Percentiles rank a stretch among this genome's conserved stretches.
Evolutionary conservation across 768 basidiomycete species (phyloP).

Genomic region (Lactarius psammicola): DNA sequence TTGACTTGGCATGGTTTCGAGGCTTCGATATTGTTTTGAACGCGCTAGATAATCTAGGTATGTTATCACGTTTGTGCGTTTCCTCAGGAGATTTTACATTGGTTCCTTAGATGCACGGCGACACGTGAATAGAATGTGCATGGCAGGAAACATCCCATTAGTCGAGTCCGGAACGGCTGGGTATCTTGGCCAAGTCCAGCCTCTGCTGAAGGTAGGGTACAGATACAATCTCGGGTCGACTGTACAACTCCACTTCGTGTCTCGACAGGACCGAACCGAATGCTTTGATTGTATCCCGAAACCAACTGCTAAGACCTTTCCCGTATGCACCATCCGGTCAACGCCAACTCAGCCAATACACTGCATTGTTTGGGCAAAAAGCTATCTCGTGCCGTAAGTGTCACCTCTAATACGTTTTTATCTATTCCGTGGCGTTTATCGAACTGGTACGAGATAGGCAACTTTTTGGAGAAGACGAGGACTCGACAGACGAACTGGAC

Average conservation of each 20-base stretch:
- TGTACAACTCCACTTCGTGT: neutral
- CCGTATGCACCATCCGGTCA: constrained; percentile 96
- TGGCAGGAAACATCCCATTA: constrained; percentile 85
- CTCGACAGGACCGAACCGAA: constrained; percentile 73
- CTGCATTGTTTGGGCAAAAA: constrained; percentile 99
- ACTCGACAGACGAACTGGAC: constrained; percentile 78
- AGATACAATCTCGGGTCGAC: neutral
- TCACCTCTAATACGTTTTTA: neutral
- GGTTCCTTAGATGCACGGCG: constrained; percentile 73
- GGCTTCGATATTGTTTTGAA: constrained; percentile 92
- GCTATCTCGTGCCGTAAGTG: constrained; percentile 86
- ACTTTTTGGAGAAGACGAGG: constrained; percentile 91
- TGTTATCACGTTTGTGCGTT: constrained; percentile 30
- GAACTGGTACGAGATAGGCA: constrained; percentile 51
- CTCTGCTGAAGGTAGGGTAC: constrained; percentile 70
- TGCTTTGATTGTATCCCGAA: constrained; percentile 98
- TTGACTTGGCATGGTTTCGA: constrained; percentile 87
- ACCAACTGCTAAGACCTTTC: constrained; percentile 89
- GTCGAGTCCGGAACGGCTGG: constrained; percentile 98
- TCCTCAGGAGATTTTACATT: neutral
- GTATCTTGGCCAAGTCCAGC: constrained; percentile 96
- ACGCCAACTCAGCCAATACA: constrained; percentile 98
- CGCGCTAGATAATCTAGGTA: constrained; percentile 94
- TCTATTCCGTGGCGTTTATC: neutral
- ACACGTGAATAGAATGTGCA: constrained; percentile 98